A percentile compares a stretch with the other conserved stretches of the same genome.
These are phyloP conservation scores for Zea luxurians DNA, from an alignment of 176 grass and related monocot species.

Conservation along the genomic window DNA sequence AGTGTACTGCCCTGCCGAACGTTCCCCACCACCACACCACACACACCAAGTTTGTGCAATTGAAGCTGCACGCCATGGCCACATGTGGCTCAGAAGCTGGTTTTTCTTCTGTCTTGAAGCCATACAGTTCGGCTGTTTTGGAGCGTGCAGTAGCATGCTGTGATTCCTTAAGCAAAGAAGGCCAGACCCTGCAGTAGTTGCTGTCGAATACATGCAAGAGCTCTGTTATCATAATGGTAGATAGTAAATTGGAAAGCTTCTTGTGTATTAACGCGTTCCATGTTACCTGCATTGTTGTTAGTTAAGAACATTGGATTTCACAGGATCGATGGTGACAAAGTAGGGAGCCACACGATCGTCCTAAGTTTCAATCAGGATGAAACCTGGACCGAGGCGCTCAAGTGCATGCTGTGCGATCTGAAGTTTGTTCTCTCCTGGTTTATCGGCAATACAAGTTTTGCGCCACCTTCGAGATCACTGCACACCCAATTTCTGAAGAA, in stretches of 20 bases:
- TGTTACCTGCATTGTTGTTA: background rate
- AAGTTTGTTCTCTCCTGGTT: conserved; percentile 99
- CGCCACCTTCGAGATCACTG: conserved; percentile 41
- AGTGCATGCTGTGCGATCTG: conserved; percentile 92
- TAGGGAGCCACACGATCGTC: conserved; percentile 85
- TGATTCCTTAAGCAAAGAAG: background rate
- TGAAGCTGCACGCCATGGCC: background rate
- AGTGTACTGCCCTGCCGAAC: background rate
- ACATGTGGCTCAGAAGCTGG: background rate
- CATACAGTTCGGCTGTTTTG: background rate
- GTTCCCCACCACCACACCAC: background rate
- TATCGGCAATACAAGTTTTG: conserved; percentile 82
- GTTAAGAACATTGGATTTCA: conserved; percentile 21
- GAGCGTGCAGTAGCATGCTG: background rate
- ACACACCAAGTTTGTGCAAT: background rate
- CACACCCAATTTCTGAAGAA: conserved; percentile 39
- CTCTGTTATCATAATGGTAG: background rate
- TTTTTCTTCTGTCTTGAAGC: background rate
- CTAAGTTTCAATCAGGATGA: conserved; percentile 92
- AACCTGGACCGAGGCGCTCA: conserved; percentile 91
- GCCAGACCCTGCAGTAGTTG: background rate
- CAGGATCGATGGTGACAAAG: conserved; percentile 98
- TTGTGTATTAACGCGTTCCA: background rate
- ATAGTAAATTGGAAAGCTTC: conserved; percentile 17
- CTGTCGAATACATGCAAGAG: background rate